Evolutionary conservation across 306 rosid species (phyloP).

Genomic region (Mimosa pudica): DNA sequence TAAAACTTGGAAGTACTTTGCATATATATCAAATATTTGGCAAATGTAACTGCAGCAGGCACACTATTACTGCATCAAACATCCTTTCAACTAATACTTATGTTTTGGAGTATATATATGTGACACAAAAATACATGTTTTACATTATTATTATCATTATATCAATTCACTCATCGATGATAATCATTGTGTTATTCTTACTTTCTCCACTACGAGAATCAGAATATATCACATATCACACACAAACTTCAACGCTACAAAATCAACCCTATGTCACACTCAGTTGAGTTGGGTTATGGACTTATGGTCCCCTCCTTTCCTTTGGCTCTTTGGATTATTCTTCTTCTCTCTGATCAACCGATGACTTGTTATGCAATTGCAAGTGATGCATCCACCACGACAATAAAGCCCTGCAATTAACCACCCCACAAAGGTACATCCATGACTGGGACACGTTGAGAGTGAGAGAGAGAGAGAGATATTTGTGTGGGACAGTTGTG

Average conservation of each 20-base stretch:
- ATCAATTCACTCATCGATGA: not conserved
- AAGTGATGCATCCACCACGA: constrained; percentile 14
- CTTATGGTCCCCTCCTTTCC: constrained; percentile 50
- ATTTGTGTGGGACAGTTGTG: constrained; percentile 48
- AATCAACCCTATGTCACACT: constrained; percentile 51
- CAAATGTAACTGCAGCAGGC: not conserved
- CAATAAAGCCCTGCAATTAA: constrained; percentile 23
- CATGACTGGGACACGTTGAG: constrained; percentile 7
- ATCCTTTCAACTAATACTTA: not conserved
- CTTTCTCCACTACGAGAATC: constrained; percentile 28
- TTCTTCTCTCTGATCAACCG: constrained; percentile 35
- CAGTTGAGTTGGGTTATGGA: constrained; percentile 59
- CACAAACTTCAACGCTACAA: constrained; percentile 33
- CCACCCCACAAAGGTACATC: constrained; percentile 19
- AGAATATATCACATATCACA: constrained; percentile 36
- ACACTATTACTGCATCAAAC: not conserved
- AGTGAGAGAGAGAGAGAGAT: not conserved
- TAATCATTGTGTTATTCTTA: not conserved
- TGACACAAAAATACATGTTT: not conserved
- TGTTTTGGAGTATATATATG: not conserved
- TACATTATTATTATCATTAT: not conserved
- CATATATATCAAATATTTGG: not conserved
- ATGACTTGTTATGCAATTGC: constrained; percentile 7
- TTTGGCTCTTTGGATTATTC: constrained; percentile 21
- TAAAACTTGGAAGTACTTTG: not conserved